These are phyloP conservation scores for Diaporthe sp. DNA, from an alignment of 2,329 filamentous ascomycete genomes.

Conservation along the genomic window DNA sequence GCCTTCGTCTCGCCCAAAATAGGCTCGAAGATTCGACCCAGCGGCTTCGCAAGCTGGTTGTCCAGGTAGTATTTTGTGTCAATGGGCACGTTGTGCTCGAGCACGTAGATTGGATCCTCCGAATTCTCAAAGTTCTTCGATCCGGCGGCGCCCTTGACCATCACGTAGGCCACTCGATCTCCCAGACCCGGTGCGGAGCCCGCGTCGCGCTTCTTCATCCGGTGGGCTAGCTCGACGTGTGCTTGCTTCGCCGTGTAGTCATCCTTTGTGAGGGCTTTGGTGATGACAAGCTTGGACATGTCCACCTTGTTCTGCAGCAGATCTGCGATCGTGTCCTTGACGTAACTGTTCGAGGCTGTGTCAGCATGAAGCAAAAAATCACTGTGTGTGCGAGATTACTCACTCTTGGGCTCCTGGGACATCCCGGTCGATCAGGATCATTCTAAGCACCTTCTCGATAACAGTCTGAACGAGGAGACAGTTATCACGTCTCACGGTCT, in stretches of 20 bases:
- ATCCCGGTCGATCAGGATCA: conserved; percentile 95
- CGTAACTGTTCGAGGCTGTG: conserved; percentile 71
- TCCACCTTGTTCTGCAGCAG: conserved; percentile 97
- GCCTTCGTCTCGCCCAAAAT: conserved; percentile 95
- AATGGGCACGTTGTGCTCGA: conserved; percentile 97
- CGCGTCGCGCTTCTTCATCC: conserved; percentile 96
- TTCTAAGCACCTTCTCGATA: conserved; percentile 94
- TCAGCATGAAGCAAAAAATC: conserved; percentile 36
- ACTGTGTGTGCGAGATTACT: conserved; percentile 50
- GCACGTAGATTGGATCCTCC: conserved; percentile 95
- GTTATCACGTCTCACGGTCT: conserved; percentile 97
- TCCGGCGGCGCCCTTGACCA: conserved; percentile 89
- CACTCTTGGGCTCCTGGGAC: conserved; percentile 92
- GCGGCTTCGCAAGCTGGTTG: conserved; percentile 95
- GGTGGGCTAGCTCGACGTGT: conserved; percentile 92
- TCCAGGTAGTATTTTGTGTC: conserved; percentile 99
- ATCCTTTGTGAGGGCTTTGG: conserved; percentile 92
- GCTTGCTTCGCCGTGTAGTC: conserved; percentile 94
- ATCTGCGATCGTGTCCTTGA: conserved; percentile 95
- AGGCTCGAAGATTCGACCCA: conserved; percentile 96
- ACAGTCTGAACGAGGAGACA: conserved; percentile 95
- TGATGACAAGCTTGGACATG: conserved; percentile 99
- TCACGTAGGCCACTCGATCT: conserved; percentile 98
- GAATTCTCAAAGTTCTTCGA: conserved; percentile 97
- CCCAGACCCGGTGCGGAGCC: conserved; percentile 93